A percentile compares a stretch with the other conserved stretches of the same genome.
Conservation (phyloP, 2,329 filamentous ascomycete genomes). For the Phialophora tarda region DNA sequence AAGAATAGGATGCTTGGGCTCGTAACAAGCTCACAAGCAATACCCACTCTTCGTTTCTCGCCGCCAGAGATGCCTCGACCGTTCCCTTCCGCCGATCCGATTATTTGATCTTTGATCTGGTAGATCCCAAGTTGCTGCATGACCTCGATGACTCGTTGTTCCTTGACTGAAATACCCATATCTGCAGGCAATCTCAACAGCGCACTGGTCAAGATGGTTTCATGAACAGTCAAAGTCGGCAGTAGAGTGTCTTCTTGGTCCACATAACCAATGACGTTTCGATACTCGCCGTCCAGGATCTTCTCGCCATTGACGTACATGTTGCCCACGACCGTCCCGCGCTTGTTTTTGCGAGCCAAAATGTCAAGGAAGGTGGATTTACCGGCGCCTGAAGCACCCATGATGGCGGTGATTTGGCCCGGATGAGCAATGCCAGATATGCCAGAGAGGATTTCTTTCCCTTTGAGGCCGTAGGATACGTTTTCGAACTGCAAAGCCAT, state of each 20-base stretch:
- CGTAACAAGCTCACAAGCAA: constrained; percentile 96
- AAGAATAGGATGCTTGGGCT: constrained; percentile 96
- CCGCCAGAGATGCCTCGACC: constrained; percentile 96
- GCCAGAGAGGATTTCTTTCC: constrained; percentile 79
- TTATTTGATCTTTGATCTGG: constrained; percentile 91
- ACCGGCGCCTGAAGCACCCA: constrained; percentile 96
- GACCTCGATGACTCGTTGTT: constrained; percentile 88
- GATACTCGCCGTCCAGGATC: constrained; percentile 81
- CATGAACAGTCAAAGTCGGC: constrained; percentile 92
- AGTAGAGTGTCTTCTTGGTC: constrained; percentile 98
- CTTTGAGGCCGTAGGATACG: constrained; percentile 83
- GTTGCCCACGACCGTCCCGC: constrained; percentile 75
- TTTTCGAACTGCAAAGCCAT: constrained; percentile 87
- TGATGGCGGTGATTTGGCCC: constrained; percentile 95
- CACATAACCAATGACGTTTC: constrained; percentile 91
- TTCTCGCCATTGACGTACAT: constrained; percentile 95
- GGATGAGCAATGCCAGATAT: constrained; percentile 88
- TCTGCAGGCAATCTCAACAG: constrained; percentile 87
- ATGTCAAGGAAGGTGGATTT: constrained; percentile 98
- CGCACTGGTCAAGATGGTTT: constrained; percentile 94
- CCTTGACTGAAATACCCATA: constrained; percentile 86
- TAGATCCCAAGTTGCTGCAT: constrained; percentile 95
- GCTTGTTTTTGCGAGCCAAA: constrained; percentile 94
- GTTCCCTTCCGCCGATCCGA: constrained; percentile 92
- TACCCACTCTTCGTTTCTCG: constrained; percentile 93